A percentile compares a stretch with the other conserved stretches of the same genome.
phyloP scores from a whole-genome alignment of 2,329 filamentous ascomycete genomes.

The Esteya vermicola region DNA sequence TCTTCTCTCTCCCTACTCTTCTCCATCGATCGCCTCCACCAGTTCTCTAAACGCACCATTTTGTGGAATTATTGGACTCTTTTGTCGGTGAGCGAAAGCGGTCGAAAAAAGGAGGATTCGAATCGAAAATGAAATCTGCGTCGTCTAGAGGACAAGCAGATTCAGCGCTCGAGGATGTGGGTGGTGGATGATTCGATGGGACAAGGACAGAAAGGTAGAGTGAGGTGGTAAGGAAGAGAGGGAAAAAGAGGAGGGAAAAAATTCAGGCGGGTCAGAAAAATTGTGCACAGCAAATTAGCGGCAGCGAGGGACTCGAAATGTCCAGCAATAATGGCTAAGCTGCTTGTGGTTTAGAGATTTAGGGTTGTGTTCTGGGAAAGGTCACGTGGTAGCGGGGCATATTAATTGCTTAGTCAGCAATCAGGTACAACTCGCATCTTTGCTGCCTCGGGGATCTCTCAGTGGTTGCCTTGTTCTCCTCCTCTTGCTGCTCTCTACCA shows the following conservation, averaged over 20 bases:
- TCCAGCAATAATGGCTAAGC: conserved; percentile 2
- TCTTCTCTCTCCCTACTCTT: not conserved
- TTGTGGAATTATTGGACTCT: too few relatives aligned
- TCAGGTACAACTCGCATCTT: too few relatives aligned
- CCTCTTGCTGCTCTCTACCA: too few relatives aligned
- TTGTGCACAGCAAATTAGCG: conserved; percentile 2
- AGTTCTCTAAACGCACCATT: conserved; percentile 36
- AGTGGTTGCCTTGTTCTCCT: too few relatives aligned
- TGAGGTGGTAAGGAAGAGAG: conserved; percentile 13
- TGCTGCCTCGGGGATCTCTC: too few relatives aligned
- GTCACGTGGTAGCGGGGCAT: too few relatives aligned
- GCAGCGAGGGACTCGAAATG: conserved; percentile 34
- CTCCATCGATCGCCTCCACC: not conserved
- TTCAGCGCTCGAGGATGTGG: conserved; percentile 30
- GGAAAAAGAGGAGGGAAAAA: not conserved
- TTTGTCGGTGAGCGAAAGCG: conserved; percentile 41
- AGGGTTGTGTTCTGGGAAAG: too few relatives aligned
- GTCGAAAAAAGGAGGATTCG: conserved; percentile 28
- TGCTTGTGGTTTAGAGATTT: conserved; percentile 7
- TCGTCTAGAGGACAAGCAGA: conserved; percentile 24
- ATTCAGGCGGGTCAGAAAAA: too few relatives aligned
- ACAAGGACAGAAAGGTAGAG: not conserved
- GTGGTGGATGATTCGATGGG: conserved; percentile 3
- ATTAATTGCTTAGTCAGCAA: too few relatives aligned
- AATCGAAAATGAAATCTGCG: conserved; percentile 31